Evolutionary conservation across 371 early-diverging fungal species (phyloP).

Genomic region (Polyrhizophydium stewartii): DNA sequence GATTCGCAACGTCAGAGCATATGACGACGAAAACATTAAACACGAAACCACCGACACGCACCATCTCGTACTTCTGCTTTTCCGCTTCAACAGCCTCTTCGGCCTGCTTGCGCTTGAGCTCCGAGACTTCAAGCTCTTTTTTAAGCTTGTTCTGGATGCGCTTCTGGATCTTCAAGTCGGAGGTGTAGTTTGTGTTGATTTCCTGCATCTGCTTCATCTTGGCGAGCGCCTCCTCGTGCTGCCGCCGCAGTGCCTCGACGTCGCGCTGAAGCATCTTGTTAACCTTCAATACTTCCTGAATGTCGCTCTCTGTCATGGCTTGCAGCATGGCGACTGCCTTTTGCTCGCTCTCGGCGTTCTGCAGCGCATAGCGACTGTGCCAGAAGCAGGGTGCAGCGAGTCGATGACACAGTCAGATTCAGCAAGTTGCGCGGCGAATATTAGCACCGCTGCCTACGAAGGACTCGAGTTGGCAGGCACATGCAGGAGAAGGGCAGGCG

Average conservation of each 20-base stretch:
- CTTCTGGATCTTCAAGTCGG: slow-evolving; percentile 43
- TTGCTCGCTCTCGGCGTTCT: slow-evolving; percentile 10
- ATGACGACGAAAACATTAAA: neutral
- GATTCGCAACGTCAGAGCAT: too few relatives aligned
- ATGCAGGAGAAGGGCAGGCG: too few relatives aligned
- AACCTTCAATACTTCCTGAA: neutral
- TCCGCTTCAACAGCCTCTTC: slow-evolving; percentile 26
- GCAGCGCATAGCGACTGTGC: slow-evolving; percentile 1
- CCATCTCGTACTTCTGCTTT: slow-evolving; percentile 31
- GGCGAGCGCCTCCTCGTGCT: slow-evolving; percentile 19
- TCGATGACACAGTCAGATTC: too few relatives aligned
- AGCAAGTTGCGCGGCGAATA: too few relatives aligned
- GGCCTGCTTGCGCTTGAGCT: slow-evolving; percentile 18
- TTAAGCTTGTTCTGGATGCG: slow-evolving; percentile 40
- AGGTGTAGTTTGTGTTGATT: slow-evolving; percentile 37
- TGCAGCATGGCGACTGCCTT: neutral
- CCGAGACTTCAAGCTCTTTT: slow-evolving; percentile 31
- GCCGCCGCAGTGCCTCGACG: slow-evolving; percentile 8
- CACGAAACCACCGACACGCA: slow-evolving; percentile 1
- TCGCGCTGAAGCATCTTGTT: slow-evolving; percentile 6
- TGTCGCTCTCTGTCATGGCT: slow-evolving; percentile 1
- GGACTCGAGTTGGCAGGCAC: too few relatives aligned
- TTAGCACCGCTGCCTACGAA: too few relatives aligned
- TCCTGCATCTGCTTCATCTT: slow-evolving; percentile 29
- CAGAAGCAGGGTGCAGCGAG: too few relatives aligned